These are phyloP conservation scores for Leccinum truebloodii DNA, from an alignment of 768 basidiomycete species.

Conservation along the genomic window DNA sequence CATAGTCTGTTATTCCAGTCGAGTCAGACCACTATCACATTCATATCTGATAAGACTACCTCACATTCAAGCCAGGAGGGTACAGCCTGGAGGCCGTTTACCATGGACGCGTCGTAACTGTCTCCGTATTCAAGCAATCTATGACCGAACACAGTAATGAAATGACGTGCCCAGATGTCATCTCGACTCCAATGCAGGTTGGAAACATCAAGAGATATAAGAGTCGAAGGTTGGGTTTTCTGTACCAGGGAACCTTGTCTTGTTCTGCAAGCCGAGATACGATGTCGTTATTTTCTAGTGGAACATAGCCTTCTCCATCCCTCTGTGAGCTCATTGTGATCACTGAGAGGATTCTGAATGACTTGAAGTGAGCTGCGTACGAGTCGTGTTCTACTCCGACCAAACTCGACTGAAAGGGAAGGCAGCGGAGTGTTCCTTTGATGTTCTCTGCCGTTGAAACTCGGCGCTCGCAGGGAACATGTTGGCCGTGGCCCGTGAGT, in stretches of 20 bases:
- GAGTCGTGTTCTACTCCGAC: no score
- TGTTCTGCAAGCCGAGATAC: constrained; percentile 1
- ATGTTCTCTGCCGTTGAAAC: neutral
- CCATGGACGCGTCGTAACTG: neutral
- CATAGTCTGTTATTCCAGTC: no score
- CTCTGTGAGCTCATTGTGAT: neutral
- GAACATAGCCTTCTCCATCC: neutral
- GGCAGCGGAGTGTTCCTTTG: neutral
- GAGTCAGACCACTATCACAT: no score
- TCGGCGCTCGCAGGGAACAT: no score
- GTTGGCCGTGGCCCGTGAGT: no score
- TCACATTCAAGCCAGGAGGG: neutral
- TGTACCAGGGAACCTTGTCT: constrained; percentile 45
- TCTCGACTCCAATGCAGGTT: neutral
- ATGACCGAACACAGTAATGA: neutral
- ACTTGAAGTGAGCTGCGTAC: neutral
- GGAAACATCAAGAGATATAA: neutral
- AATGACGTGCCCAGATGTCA: neutral
- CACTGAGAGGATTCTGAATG: neutral
- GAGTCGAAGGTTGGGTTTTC: constrained; percentile 42
- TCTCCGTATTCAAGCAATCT: constrained; percentile 22
- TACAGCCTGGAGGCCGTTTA: neutral
- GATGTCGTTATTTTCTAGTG: neutral
- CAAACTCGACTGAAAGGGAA: no score
- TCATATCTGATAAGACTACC: neutral